These are phyloP conservation scores for Fragilaria radians DNA, from an alignment of 108 stramenopile genomes.

Conservation along the genomic window DNA sequence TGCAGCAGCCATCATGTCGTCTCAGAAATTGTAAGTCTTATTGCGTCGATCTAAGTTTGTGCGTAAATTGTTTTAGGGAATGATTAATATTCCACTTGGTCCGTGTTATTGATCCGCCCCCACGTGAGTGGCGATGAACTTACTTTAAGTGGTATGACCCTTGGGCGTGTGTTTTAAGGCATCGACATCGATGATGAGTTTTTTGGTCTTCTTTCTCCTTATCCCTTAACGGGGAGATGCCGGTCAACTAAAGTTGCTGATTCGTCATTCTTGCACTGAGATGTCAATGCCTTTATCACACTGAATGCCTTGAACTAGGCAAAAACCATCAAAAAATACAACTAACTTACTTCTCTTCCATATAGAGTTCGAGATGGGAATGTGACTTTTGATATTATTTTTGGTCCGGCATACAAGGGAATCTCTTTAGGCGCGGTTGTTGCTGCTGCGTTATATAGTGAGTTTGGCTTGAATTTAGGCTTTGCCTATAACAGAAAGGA, in stretches of 20 bases:
- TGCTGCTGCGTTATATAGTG: conserved; percentile 79
- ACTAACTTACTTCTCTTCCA: neutral
- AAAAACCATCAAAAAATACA: too few species aligned
- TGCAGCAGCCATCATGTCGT: conserved; percentile 83
- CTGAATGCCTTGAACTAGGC: too few species aligned
- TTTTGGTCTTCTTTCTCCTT: conserved; percentile 76
- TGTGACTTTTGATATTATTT: conserved; percentile 90
- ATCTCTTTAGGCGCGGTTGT: conserved; percentile 96
- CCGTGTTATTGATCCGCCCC: conserved; percentile 83
- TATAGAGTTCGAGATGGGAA: conserved; percentile 44
- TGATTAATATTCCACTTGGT: conserved; percentile 61
- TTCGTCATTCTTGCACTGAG: conserved; percentile 53
- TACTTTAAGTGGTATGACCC: conserved; percentile 49
- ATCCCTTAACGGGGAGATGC: conserved; percentile 54
- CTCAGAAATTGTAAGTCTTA: conserved; percentile 74
- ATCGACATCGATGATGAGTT: conserved; percentile 2
- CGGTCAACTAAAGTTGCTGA: conserved; percentile 77
- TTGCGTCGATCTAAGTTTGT: conserved; percentile 4
- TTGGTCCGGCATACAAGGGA: conserved; percentile 99
- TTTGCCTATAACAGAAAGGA: conserved; percentile 98
- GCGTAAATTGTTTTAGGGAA: conserved; percentile 23
- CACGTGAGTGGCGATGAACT: conserved; percentile 75
- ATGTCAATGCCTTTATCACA: conserved; percentile 16
- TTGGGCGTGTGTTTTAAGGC: neutral
- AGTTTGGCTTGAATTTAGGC: conserved; percentile 75